Conservation (phyloP, 176 grass and related monocot genomes). For the Avena atlantica region DNA sequence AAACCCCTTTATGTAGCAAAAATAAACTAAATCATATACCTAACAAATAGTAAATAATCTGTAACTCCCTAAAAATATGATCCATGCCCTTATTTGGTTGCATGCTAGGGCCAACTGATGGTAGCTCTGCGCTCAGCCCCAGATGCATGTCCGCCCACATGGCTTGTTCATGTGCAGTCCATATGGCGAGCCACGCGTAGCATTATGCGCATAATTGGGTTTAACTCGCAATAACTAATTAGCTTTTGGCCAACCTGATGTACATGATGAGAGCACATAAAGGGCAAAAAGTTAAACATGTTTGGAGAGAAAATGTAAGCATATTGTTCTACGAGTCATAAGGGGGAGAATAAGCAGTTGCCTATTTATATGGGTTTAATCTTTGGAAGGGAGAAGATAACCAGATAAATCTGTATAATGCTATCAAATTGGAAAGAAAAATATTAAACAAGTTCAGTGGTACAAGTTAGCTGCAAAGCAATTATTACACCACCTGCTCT, state of each 20-base stretch:
- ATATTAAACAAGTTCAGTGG: conserved; percentile 32
- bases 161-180: background rate
- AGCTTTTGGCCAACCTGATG: background rate
- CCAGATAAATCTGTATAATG: conserved; percentile 24
- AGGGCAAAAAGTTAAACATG: background rate
- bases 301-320: background rate
- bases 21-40: background rate
- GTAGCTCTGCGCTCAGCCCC: background rate
- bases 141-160: background rate
- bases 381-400: conserved; percentile 7
- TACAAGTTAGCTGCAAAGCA: conserved; percentile 27
- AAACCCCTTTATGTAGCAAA: background rate
- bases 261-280: conserved; percentile 3
- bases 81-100: background rate
- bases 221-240: conserved; percentile 23
- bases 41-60: background rate
- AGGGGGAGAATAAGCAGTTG: background rate
- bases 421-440: conserved; percentile 11
- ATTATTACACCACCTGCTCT: conserved; percentile 48
- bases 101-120: background rate
- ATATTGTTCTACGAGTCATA: background rate
- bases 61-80: conserved; percentile 1
- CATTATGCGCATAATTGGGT: background rate
- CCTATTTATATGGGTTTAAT: conserved; percentile 20
- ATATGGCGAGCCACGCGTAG: background rate